These are phyloP conservation scores for Bassia scoparia DNA, from an alignment of 148 eudicot species.

Conservation along the genomic window DNA sequence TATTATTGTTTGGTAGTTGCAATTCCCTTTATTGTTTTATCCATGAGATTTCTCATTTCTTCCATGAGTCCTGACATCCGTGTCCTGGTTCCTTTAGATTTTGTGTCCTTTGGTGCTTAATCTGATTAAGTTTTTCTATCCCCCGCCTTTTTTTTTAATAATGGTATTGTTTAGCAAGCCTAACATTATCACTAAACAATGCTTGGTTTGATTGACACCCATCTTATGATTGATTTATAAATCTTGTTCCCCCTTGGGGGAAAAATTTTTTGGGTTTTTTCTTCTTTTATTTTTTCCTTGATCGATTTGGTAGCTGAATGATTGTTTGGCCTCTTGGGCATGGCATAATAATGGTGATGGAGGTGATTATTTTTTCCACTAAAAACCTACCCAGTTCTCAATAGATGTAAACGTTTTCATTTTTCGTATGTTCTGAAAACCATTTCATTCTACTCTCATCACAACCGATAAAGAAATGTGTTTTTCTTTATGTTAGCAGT, in stretches of 20 bases:
- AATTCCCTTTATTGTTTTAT: constrained; percentile 15
- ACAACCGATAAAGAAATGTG: no score
- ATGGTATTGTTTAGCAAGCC: neutral
- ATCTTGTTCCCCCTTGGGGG: neutral
- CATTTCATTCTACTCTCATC: no score
- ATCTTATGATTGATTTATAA: constrained; percentile 5
- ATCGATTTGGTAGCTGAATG: constrained; percentile 3
- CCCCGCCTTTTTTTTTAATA: no score
- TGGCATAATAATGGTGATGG: constrained; percentile 12
- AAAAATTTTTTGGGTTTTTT: no score
- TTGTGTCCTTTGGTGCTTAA: constrained; percentile 19
- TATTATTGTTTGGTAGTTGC: constrained; percentile 21
- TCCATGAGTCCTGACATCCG: constrained; percentile 27
- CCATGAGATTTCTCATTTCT: constrained; percentile 14
- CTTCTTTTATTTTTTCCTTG: neutral
- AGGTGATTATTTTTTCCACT: neutral
- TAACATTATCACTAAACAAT: constrained; percentile 13
- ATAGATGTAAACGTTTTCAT: no score
- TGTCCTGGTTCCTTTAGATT: constrained; percentile 23
- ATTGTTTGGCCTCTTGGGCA: constrained; percentile 26
- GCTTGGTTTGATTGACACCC: constrained; percentile 17
- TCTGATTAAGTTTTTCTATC: constrained; percentile 10
- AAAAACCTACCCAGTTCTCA: no score
- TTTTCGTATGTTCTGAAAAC: no score
- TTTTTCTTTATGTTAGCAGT: neutral